Evolutionary conservation across 768 basidiomycete species (phyloP), one percentile per base, ranked within the genome.

Genomic region (Psilocybe cubensis): DNA sequence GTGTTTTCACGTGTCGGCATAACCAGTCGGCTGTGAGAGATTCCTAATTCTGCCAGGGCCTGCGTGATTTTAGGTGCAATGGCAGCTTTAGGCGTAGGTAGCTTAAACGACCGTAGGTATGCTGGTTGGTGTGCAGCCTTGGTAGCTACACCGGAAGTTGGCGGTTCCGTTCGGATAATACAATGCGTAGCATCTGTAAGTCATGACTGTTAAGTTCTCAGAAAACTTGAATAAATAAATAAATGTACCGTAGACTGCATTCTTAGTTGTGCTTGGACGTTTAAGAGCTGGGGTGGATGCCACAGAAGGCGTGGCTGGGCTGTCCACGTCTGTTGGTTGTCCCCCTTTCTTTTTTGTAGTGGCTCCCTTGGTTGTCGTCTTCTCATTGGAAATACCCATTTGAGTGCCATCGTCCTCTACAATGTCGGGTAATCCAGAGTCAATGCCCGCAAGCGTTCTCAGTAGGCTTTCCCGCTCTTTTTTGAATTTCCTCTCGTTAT

Each of bases 1-100:
- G 88, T 79, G 61, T 94, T 97, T 23, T 87, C 86, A 35, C 86
- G 81, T 2, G 97, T 98, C 17, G 97, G 97, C 94, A 98, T 98
- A 58, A 96, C 91, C 48, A 99, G 81, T 10, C 90, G 85, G 14
- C 81, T 82, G 54, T 86, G 79, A 14, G 82, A 81, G 10, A 97
- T 75, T 12, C 89, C 88, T 10, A 96, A 79, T 72, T 98, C 95
- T 6, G 79, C 69, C 14, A 98, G 80, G 12, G 88, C 81, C 57
- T 89, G 86, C 8, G 86, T 79, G 63, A 98, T 84, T 67, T 94
- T 93, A 14, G 86, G 85, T 2, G 86, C 83, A 21, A 88, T 79
- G 35, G 86, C 80, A 3, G 87, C 77, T 69, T 94, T 96, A 14
- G 93, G 91, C 29, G 79, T 72, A 1, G 94, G 89, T 24, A 97